Conservation (phyloP, 148 eudicot genomes). For the Vaccinium vitisidaea region DNA sequence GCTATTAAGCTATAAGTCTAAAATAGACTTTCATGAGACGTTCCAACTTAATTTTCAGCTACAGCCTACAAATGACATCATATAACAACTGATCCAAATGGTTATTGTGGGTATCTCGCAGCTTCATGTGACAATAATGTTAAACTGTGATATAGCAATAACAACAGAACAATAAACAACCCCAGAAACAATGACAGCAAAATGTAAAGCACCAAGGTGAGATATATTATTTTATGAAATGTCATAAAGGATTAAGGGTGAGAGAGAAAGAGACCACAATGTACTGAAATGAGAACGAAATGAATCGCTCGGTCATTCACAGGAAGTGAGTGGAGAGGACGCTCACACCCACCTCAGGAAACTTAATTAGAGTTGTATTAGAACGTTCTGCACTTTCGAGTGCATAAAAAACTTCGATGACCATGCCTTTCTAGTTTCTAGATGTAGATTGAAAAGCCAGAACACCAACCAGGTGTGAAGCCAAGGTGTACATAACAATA, state of each 20-base stretch:
- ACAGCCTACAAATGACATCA: not conserved
- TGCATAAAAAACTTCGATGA: not conserved
- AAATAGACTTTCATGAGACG: not conserved
- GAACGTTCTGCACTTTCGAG: not conserved
- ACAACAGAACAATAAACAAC: not conserved
- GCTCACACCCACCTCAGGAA: not conserved
- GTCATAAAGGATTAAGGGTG: not conserved
- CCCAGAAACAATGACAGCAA: not conserved
- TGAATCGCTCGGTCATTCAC: not conserved
- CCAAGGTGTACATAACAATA: not conserved
- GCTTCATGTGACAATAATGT: not conserved
- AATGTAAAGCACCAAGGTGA: not conserved
- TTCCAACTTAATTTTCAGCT: not conserved
- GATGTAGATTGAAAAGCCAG: not conserved
- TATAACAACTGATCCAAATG: not conserved
- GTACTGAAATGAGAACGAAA: not conserved
- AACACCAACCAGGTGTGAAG: not conserved
- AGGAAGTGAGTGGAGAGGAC: not conserved
- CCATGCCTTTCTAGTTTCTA: conserved; percentile 1
- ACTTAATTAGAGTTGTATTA: not conserved
- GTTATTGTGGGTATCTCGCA: not conserved
- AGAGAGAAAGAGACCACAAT: not conserved
- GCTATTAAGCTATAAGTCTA: not conserved
- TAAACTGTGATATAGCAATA: not conserved
- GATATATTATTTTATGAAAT: not conserved